Evolutionary conservation across 1,284 basidiomycete genomes (phyloP), one percentile per base, ranked within the genome.

Genomic region (Fomitopsis pinicola): DNA sequence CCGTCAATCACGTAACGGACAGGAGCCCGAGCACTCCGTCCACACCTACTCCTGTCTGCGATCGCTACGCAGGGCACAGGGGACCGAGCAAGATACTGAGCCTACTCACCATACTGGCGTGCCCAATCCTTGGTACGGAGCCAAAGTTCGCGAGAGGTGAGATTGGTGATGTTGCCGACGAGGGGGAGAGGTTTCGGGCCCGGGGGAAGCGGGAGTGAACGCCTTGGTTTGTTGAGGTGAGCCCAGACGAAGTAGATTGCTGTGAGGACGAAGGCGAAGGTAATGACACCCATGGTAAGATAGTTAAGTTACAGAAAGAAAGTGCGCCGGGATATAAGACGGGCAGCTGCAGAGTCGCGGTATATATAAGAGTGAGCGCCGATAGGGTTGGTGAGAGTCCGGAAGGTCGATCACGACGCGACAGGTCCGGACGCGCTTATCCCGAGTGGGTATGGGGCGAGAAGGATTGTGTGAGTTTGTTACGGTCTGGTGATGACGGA

Each of bases 121-220:
- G 72, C 71, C 74, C 74, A 76, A 36, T 73, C 62, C 17, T 70
- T 67, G 42, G 70, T 71, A 42, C 67, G 62, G 30, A 75, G 57
- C 75, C 75, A 76, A 2, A 76, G 79, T 68, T 87, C 80, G 62
- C 83, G 85, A 4, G 81, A 62, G 1, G 81, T 79, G 60, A 89
- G 74, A 71, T 89, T 82, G 46, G 76, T 69, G 40, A 89, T 68
- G 71, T 89, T 89, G 5, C 87, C 87, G 33, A 89, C 68, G 57
- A 88, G 42, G 1, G 86, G 87, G 63, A 88, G 71, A 0, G 86
- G 85, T 66, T 81, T 84, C 59, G 87, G 87, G 33, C 88, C 87
- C 61, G 88, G 87, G n/a, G 88, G 88, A 40, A 40, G 38, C 38
- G 38, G 38, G 35, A 72, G 66, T 5, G 62, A 55, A 22, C 58